phyloP scores from a whole-genome alignment of 805 yeast species.

The Ogataea dorogensis region DNA sequence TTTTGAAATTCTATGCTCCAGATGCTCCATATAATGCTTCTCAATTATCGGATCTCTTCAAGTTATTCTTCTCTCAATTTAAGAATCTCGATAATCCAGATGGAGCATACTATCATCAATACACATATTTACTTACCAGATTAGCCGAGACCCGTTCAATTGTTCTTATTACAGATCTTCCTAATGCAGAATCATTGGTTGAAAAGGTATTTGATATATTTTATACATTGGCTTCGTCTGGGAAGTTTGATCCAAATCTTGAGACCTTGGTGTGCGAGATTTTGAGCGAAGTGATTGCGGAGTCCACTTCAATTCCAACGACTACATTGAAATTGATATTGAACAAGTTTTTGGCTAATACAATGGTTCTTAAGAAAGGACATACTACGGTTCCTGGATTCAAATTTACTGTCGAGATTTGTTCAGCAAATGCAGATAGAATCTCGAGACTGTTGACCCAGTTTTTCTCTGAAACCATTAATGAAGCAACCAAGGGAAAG shows the following conservation, averaged over 20 bases:
- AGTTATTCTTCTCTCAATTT: slow-evolving; percentile 63
- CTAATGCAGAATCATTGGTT: slow-evolving; percentile 55
- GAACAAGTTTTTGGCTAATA: slow-evolving; percentile 52
- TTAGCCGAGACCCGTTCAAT: slow-evolving; percentile 75
- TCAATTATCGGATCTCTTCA: slow-evolving; percentile 64
- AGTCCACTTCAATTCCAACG: slow-evolving; percentile 62
- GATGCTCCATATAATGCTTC: slow-evolving; percentile 79
- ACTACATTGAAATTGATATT: slow-evolving; percentile 61
- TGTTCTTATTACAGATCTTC: slow-evolving; percentile 71
- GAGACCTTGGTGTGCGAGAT: slow-evolving; percentile 67
- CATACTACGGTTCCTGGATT: slow-evolving; percentile 54
- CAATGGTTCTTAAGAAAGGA: slow-evolving; percentile 21
- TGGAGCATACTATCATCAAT: slow-evolving; percentile 61
- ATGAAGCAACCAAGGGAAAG: slow-evolving; percentile 40
- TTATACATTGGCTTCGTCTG: slow-evolving; percentile 49
- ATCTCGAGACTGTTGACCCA: slow-evolving; percentile 75
- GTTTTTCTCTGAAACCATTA: slow-evolving; percentile 72
- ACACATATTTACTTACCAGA: slow-evolving; percentile 61
- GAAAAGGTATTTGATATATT: slow-evolving; percentile 57
- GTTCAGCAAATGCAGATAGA: slow-evolving; percentile 68
- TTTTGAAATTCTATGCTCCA: slow-evolving; percentile 78
- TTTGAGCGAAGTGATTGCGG: slow-evolving; percentile 72
- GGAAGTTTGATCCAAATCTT: slow-evolving; percentile 48
- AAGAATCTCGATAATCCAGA: slow-evolving; percentile 47
- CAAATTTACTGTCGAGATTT: slow-evolving; percentile 61